Base-by-base conservation (phyloP, 306 rosid genomes). In the Clitoria ternatea region DNA sequence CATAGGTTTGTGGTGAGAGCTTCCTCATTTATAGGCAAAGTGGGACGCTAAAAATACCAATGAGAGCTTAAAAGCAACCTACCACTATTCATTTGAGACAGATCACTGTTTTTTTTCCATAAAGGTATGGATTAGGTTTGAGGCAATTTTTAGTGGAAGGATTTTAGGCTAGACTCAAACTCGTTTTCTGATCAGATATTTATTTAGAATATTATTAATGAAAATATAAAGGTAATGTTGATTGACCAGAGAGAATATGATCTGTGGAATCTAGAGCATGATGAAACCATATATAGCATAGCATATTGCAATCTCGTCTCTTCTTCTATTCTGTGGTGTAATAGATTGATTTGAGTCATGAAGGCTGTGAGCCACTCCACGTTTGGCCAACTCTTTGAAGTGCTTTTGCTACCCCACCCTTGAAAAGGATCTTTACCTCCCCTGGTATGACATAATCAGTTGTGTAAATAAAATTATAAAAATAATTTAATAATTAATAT, bases 331-430 rank as follows among this genome's bases (percentile, higher is more conserved):
- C 19, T 73, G 62, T 74, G 73, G 67, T 32, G 44, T 52, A 49
- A 66, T 24, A 4, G 63, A 76, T 33, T 23, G 63, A 44, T 53
- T 76, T 78, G 80, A 74, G 33, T 42, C 17, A 22, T 64, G 74
- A 61, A 60, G 81, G 69, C 42, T 60, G 73, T 67, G 82, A 83
- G 63, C 77, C 59, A 52, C 68, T 33, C 33, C 73, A 73, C 49
- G 69, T 27, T 12, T 23, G 68, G 80, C 61, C 61, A 39, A 50
- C 66, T 57, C 73, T 30, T 8, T 14, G 18, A 53, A 88, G 90
- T 90, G 97, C 84, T 84, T 84, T 81, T 81, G 56, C 79, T 79
- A 63, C 85, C 97, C 92, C 92, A 84, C 84, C 56, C 73, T 14
- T 59, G 52, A 61, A 80, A 65, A 17, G 53, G 24, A 66, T 52